These are phyloP conservation scores for Aspergillus pseudoviridinutans DNA, from an alignment of 2,329 filamentous ascomycete genomes.

Conservation along the genomic window DNA sequence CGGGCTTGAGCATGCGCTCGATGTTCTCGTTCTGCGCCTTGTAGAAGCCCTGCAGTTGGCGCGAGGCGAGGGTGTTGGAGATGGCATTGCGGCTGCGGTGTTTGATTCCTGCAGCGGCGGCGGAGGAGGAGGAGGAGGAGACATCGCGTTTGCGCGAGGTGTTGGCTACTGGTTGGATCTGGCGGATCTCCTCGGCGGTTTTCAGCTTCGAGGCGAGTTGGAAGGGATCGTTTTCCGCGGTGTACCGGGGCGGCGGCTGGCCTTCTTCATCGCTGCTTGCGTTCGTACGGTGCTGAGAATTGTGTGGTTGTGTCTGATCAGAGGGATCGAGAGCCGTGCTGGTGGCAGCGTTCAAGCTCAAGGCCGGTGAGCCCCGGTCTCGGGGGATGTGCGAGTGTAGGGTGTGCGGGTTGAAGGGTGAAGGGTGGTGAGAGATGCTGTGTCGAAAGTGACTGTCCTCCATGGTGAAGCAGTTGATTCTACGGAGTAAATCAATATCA, in stretches of 20 bases:
- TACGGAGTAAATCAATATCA: not conserved
- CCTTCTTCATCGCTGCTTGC: conserved; percentile 43
- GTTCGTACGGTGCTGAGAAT: conserved; percentile 19
- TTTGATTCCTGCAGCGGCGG: conserved; percentile 40
- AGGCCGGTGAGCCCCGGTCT: not conserved
- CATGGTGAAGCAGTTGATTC: conserved; percentile 10
- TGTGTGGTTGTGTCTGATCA: conserved; percentile 8
- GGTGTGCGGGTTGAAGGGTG: conserved; percentile 21
- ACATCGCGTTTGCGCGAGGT: conserved; percentile 65
- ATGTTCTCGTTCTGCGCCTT: conserved; percentile 90
- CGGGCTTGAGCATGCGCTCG: conserved; percentile 82
- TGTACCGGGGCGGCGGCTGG: conserved; percentile 53
- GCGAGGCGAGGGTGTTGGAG: conserved; percentile 8
- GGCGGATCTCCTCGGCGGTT: conserved; percentile 67
- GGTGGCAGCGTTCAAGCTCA: conserved; percentile 31
- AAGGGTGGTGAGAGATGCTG: conserved; percentile 25
- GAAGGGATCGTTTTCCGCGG: conserved; percentile 71
- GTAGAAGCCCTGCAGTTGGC: conserved; percentile 71
- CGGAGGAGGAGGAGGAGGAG: conserved; percentile 6
- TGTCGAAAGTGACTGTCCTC: conserved; percentile 26
- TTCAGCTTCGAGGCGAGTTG: conserved; percentile 74
- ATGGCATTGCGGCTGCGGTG: conserved; percentile 19
- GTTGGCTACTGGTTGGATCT: conserved; percentile 66
- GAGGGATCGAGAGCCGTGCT: conserved; percentile 42
- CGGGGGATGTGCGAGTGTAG: conserved; percentile 5